phyloP scores from a whole-genome alignment of 352 stramenopile species.

The Thalassiosira hispida region DNA sequence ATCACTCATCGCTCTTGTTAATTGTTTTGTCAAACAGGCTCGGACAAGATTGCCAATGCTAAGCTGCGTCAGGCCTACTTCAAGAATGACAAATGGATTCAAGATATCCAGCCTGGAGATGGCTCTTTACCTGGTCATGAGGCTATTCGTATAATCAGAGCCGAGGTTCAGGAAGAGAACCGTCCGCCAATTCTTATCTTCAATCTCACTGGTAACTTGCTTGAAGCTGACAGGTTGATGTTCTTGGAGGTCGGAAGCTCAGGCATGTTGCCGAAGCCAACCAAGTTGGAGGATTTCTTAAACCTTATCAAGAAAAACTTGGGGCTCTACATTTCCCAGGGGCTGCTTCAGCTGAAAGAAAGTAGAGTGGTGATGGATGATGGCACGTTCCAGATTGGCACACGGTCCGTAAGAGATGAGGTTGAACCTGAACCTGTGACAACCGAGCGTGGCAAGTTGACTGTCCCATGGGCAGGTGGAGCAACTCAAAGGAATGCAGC shows the following conservation, averaged over 20 bases:
- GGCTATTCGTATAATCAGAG: constrained; percentile 50
- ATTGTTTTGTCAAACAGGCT: too few relatives aligned
- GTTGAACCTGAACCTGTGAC: constrained; percentile 25
- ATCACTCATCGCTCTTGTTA: too few relatives aligned
- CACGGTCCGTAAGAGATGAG: constrained; percentile 26
- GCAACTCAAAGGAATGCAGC: constrained; percentile 44
- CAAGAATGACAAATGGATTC: constrained; percentile 58
- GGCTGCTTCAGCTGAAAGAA: constrained; percentile 39
- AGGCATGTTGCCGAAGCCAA: constrained; percentile 61
- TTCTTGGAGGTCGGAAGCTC: constrained; percentile 54
- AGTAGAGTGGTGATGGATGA: constrained; percentile 48
- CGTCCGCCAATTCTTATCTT: constrained; percentile 52
- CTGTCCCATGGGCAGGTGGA: constrained; percentile 42
- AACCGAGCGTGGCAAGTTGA: constrained; percentile 40
- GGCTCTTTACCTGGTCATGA: constrained; percentile 48
- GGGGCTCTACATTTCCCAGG: constrained; percentile 45
- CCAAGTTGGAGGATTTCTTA: constrained; percentile 60
- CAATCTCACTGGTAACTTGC: constrained; percentile 60
- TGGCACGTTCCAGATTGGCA: constrained; percentile 44
- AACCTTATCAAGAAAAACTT: constrained; percentile 50
- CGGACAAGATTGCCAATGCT: constrained; percentile 43
- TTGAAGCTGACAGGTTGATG: constrained; percentile 55
- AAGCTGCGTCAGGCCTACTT: constrained; percentile 58
- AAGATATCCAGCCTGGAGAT: constrained; percentile 51
- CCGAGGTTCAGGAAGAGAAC: constrained; percentile 48